Evolutionary conservation across 1,284 basidiomycete genomes (phyloP), one percentile per base, ranked within the genome.

Genomic region (Austropuccinia psidii): DNA sequence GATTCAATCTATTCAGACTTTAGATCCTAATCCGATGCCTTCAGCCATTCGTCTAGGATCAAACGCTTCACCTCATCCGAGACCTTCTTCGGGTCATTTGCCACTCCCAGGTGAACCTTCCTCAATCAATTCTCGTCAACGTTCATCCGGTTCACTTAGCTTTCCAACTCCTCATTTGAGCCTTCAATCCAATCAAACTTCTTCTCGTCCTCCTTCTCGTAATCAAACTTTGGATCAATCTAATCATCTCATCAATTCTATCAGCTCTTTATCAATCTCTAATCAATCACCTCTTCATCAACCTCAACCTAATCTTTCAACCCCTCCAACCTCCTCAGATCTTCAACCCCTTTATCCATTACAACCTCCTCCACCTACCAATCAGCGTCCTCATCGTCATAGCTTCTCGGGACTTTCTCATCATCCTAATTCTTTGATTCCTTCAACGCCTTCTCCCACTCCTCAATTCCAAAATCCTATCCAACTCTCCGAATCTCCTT

Each of bases 381-480:
- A 55, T 15, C 54, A 39, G 4, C 68, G 68, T 37, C 68, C 41
- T 19, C 68, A 72, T 50, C 68, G 68, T 39, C 68, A 72, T 31
- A 72, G 68, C 35, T 61, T 72, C 37, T 72, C 68, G 17, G 55
- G 52, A 15, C 55, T 47, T 29, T 72, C 68, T 24, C 21, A 55
- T 33, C 54, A n/a, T 21, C 33, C 57, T 49, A 72, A 21, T 49
- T 39, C 24, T 35, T 31, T 1, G 17, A 31, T 9, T 52, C 39
- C 57, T 21, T 58, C 47, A 19, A 47, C 47, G 31, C 47, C 43
- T 19, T 58, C 57, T 69, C 39, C 54, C 4, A 33, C 54, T 47
- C 43, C 49, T n/a, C 17, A 47, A 11, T 52, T 37, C 35, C 21
- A 47, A 58, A 27, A 27, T 19, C n/a, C 33, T 29, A 39, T 37